Evolutionary conservation across 306 rosid genomes (phyloP).

Genomic region (Cyamopsis tetragonoloba): DNA sequence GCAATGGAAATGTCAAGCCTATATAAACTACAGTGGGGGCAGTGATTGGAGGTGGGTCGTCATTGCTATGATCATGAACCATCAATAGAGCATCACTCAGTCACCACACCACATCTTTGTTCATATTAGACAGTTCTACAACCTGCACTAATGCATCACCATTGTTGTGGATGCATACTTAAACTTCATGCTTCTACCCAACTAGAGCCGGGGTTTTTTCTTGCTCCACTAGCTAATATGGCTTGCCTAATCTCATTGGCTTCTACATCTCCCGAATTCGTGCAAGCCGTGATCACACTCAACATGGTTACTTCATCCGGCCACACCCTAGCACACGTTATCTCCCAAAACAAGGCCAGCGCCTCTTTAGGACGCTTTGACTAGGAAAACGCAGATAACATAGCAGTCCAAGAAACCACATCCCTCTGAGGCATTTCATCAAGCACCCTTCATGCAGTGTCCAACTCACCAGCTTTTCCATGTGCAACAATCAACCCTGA

Average conservation of each 20-base stretch:
- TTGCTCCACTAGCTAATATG: conserved; percentile 41
- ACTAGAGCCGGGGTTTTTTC: conserved; percentile 48
- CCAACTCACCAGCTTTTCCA: conserved; percentile 46
- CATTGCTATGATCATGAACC: too few relatives aligned
- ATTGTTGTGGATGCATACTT: neutral
- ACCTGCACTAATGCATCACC: neutral
- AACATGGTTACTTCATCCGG: conserved; percentile 64
- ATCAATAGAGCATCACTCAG: too few relatives aligned
- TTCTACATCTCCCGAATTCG: conserved; percentile 44
- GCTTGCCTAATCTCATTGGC: conserved; percentile 47
- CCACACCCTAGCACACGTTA: conserved; percentile 35
- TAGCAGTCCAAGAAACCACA: conserved; percentile 53
- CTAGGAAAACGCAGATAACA: conserved; percentile 50
- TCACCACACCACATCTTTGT: too few relatives aligned
- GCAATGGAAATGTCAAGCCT: too few relatives aligned
- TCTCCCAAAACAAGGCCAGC: conserved; percentile 48
- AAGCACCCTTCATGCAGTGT: conserved; percentile 35
- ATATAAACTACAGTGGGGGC: too few relatives aligned
- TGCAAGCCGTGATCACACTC: conserved; percentile 56
- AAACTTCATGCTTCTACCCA: conserved; percentile 41
- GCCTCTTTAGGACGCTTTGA: conserved; percentile 46
- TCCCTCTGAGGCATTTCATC: conserved; percentile 70
- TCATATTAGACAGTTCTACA: neutral
- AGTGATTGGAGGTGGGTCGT: too few relatives aligned
- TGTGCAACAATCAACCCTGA: conserved; percentile 56